Percentiles rank a stretch among this genome's conserved stretches.
phyloP scores from a whole-genome alignment of 208 protist genomes.

The Crithidia thermophila region DNA sequence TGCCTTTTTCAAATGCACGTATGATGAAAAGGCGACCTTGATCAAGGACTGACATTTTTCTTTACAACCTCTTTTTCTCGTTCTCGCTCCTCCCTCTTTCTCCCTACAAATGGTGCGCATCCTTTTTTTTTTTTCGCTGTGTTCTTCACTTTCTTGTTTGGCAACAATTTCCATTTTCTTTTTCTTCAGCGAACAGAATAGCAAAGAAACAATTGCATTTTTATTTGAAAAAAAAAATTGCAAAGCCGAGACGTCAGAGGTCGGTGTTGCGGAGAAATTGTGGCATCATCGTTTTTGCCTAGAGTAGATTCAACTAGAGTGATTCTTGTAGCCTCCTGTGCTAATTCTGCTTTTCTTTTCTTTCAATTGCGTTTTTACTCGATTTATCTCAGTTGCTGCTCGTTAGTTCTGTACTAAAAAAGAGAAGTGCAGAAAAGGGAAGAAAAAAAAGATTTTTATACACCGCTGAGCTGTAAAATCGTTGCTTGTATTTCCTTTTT shows the following conservation, averaged over 20 bases:
- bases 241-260: too few relatives aligned
- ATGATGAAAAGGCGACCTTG: too few relatives aligned
- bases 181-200: too few relatives aligned
- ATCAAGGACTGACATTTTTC: neutral
- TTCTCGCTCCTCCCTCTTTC: neutral
- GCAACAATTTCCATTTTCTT: neutral
- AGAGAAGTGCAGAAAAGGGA: neutral
- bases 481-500: neutral
- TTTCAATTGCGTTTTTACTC: conserved; percentile 7
- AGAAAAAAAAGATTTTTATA: too few relatives aligned
- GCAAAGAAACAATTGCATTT: conserved; percentile 11
- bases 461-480: neutral
- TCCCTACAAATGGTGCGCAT: neutral
- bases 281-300: too few relatives aligned
- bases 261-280: too few relatives aligned
- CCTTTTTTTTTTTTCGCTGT: conserved; percentile 13
- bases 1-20: too few relatives aligned
- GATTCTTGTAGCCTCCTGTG: too few relatives aligned
- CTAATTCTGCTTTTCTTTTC: neutral
- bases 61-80: neutral
- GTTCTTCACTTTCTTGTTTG: conserved; percentile 1
- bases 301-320: too few relatives aligned
- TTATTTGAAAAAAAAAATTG: too few relatives aligned
- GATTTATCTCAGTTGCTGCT: too few relatives aligned
- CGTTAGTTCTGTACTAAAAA: too few relatives aligned